Evolutionary conservation across 768 basidiomycete genomes (phyloP).

Genomic region (Basidioascus undulatus): DNA sequence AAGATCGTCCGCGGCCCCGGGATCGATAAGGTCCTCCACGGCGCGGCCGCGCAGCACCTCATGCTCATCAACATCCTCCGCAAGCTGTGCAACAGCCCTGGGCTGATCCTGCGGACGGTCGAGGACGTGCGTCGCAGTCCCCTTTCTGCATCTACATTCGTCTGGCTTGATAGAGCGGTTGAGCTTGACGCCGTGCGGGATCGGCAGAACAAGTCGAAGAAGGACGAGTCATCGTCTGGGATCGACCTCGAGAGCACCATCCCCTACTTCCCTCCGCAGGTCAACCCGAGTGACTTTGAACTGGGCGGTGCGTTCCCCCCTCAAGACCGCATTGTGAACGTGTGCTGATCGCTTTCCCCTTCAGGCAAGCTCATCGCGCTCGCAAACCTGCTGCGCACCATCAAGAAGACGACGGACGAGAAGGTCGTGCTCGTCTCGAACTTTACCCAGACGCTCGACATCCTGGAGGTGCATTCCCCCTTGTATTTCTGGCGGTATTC

Average conservation of each 20-base stretch:
- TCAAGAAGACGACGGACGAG: constrained; percentile 52
- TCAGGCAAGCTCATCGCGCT: constrained; percentile 53
- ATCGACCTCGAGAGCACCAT: too few species aligned
- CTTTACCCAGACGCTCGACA: constrained; percentile 78
- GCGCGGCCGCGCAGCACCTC: constrained; percentile 39
- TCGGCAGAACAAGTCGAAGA: neutral
- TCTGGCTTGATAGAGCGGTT: constrained; percentile 12
- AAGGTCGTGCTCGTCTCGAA: constrained; percentile 95
- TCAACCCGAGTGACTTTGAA: constrained; percentile 29
- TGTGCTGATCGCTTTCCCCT: constrained; percentile 4
- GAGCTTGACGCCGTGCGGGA: constrained; percentile 7
- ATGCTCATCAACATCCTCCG: constrained; percentile 55
- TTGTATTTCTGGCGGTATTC: too few species aligned
- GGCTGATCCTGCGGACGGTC: constrained; percentile 29
- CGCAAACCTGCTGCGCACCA: constrained; percentile 32
- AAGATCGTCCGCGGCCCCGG: constrained; percentile 48
- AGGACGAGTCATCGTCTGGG: constrained; percentile 7
- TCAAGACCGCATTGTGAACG: neutral
- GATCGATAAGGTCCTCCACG: constrained; percentile 40
- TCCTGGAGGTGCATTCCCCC: constrained; percentile 72
- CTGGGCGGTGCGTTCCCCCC: constrained; percentile 40
- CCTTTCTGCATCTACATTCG: constrained; percentile 7
- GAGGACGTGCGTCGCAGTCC: constrained; percentile 6
- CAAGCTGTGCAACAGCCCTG: constrained; percentile 82
- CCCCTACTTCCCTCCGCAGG: constrained; percentile 15